These are phyloP conservation scores for Lasiosphaeria hispida DNA, from an alignment of 495 filamentous ascomycete genomes.

Conservation along the genomic window DNA sequence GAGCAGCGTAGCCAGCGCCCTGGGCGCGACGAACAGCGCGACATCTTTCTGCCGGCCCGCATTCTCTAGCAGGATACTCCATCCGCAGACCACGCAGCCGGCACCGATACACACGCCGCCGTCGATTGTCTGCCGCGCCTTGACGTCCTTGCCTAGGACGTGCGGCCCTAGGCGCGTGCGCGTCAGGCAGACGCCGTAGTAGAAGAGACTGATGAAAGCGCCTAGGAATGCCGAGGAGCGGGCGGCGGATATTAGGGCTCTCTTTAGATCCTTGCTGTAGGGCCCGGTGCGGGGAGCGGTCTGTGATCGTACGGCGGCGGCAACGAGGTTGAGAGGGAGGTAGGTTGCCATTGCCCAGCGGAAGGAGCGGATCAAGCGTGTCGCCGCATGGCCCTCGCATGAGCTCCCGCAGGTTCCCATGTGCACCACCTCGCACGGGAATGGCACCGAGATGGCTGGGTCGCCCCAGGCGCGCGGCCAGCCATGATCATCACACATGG, in stretches of 20 bases:
- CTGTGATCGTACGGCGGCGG: constrained; percentile 57
- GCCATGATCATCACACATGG: constrained; percentile 72
- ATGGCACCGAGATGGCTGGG: constrained; percentile 67
- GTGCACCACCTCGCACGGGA: constrained; percentile 87
- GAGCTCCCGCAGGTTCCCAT: constrained; percentile 66
- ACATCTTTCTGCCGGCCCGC: constrained; percentile 70
- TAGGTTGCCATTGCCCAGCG: constrained; percentile 76
- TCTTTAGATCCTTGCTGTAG: constrained; percentile 25
- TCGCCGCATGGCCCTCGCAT: constrained; percentile 76
- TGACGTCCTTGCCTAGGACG: constrained; percentile 53
- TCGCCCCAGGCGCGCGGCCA: constrained; percentile 75
- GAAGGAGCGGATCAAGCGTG: constrained; percentile 69
- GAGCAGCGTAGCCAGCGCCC: constrained; percentile 73
- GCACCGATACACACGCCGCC: constrained; percentile 68
- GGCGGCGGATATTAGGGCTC: constrained; percentile 58
- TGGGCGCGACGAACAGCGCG: constrained; percentile 80
- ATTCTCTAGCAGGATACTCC: constrained; percentile 78
- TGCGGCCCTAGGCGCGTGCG: constrained; percentile 76
- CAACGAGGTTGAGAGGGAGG: constrained; percentile 68
- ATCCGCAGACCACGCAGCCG: constrained; percentile 79
- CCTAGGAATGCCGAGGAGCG: constrained; percentile 82
- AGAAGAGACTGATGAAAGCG: constrained; percentile 78
- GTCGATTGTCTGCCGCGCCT: constrained; percentile 45
- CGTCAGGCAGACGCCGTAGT: constrained; percentile 83
- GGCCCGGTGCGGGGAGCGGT: constrained; percentile 13